phyloP scores from a whole-genome alignment of 139 green algal genomes.

The Chlorella sp. region DNA sequence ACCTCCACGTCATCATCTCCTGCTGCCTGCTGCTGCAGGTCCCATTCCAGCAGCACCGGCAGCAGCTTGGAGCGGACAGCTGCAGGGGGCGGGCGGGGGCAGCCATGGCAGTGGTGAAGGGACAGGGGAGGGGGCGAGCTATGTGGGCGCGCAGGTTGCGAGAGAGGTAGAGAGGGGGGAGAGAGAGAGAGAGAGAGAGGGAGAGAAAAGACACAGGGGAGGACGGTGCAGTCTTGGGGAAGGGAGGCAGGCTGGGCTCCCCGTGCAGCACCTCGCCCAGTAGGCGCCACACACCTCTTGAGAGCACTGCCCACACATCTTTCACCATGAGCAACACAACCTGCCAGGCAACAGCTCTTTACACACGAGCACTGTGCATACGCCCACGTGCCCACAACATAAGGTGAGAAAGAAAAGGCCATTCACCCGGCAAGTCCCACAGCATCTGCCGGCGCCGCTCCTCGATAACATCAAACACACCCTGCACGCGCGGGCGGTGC shows the following conservation, averaged over 20 bases:
- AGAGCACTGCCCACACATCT: too few species aligned
- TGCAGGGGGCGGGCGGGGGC: neutral
- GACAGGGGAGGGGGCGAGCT: neutral
- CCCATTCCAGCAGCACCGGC: constrained; percentile 78
- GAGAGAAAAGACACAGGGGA: too few species aligned
- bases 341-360: too few species aligned
- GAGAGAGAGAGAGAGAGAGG: too few species aligned
- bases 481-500: constrained; percentile 48
- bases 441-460: constrained; percentile 27
- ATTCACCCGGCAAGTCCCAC: constrained; percentile 51
- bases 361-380: neutral
- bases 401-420: neutral
- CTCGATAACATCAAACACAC: constrained; percentile 28
- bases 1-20: neutral
- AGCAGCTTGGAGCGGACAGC: constrained; percentile 68
- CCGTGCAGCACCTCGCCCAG: too few species aligned
- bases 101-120: neutral
- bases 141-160: neutral
- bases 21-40: constrained; percentile 45
- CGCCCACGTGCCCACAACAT: neutral
- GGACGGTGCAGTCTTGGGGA: too few species aligned
- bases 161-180: neutral
- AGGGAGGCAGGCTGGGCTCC: too few species aligned
- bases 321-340: too few species aligned
- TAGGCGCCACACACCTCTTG: too few species aligned